Percentiles rank a stretch among this genome's conserved stretches.
phyloP scores from a whole-genome alignment of 2,329 filamentous ascomycete genomes.

The Pseudogymnoascus sp. region DNA sequence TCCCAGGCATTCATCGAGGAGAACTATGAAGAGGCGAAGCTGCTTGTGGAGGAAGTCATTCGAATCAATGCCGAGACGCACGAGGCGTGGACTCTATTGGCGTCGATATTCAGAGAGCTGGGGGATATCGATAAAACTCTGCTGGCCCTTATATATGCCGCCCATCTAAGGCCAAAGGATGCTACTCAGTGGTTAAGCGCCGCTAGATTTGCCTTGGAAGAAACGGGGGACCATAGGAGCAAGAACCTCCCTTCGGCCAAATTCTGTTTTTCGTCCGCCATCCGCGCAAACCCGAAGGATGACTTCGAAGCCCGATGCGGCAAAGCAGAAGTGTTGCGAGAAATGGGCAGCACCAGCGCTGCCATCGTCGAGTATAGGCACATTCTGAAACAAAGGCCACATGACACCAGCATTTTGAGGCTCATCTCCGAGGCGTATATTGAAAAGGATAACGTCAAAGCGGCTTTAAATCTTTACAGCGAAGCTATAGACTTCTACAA shows the following conservation, averaged over 20 bases:
- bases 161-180: conserved; percentile 55
- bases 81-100: conserved; percentile 56
- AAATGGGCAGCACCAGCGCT: conserved; percentile 44
- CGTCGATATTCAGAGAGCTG: conserved; percentile 53
- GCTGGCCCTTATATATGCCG: conserved; percentile 53
- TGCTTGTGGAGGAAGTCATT: conserved; percentile 54
- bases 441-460: conserved; percentile 26
- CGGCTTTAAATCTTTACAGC: conserved; percentile 29
- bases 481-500: conserved; percentile 26
- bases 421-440: conserved; percentile 30
- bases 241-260: conserved; percentile 46
- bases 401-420: conserved; percentile 36
- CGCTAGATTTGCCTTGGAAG: conserved; percentile 48
- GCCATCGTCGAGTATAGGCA: conserved; percentile 51
- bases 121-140: conserved; percentile 50
- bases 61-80: conserved; percentile 61
- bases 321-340: conserved; percentile 50
- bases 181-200: conserved; percentile 49
- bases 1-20: conserved; percentile 59
- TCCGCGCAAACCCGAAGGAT: conserved; percentile 46
- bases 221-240: conserved; percentile 38
- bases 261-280: conserved; percentile 51
- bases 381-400: conserved; percentile 41
- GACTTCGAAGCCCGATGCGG: conserved; percentile 51
- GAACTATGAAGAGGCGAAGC: conserved; percentile 52